A percentile compares a stretch with the other conserved stretches of the same genome.
Conservation (phyloP, 352 stramenopile species). For the Pythium brachiatum region DNA sequence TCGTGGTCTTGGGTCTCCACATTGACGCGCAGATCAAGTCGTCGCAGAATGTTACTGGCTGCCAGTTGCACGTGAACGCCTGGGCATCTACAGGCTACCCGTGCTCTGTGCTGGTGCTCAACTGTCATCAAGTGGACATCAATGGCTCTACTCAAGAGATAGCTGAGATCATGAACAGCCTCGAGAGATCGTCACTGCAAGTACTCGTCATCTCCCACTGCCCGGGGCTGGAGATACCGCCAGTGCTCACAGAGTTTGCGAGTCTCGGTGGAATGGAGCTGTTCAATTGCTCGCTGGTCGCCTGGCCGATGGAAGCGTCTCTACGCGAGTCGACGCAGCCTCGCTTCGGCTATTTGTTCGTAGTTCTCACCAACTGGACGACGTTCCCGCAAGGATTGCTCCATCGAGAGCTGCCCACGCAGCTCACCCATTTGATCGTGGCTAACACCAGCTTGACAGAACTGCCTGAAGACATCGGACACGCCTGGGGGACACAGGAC, state of each 20-base stretch:
- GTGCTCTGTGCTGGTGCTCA: constrained; percentile 22
- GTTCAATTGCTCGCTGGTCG: constrained; percentile 20
- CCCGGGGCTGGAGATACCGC: constrained; percentile 6
- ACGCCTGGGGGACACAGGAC: background rate
- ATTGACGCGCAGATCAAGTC: background rate
- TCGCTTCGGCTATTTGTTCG: constrained; percentile 4
- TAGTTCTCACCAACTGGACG: constrained; percentile 14
- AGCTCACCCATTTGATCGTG: constrained; percentile 4
- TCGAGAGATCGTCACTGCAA: constrained; percentile 13
- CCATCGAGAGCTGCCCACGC: background rate
- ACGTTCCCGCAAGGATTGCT: background rate
- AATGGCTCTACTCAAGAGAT: background rate
- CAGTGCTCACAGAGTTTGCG: constrained; percentile 7
- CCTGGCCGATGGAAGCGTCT: constrained; percentile 6
- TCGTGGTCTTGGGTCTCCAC: constrained; percentile 3
- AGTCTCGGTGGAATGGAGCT: constrained; percentile 15
- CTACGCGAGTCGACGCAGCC: background rate
- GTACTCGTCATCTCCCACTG: constrained; percentile 24
- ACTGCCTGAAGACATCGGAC: constrained; percentile 1
- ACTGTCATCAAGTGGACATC: constrained; percentile 6
- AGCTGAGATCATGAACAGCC: background rate
- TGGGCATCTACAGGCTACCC: constrained; percentile 7
- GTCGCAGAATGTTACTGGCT: background rate
- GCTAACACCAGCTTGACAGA: constrained; percentile 11
- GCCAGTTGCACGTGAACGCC: constrained; percentile 7